Base-by-base conservation (phyloP, 495 filamentous ascomycete species). In the Lasiosphaeris hirsuta region DNA sequence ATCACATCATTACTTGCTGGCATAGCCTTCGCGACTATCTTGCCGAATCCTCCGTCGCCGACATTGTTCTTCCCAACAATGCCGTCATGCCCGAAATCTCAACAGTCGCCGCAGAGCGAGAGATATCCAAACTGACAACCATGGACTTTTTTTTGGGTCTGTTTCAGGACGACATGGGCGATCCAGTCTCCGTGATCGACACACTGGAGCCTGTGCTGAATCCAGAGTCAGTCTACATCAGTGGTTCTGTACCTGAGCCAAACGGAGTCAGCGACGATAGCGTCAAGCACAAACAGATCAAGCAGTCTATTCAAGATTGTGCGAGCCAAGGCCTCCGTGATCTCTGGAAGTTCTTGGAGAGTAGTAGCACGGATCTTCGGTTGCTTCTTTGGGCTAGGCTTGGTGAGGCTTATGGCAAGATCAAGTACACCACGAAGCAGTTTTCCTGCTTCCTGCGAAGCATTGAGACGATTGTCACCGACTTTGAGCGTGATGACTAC, bases 111-210 rank as follows among this genome's bases (percentile, higher is more conserved):
- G 85, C 92, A 10, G 91, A 96, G 45, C 85, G 90, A 34, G 94
- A 99, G 64, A 88, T 96, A 23, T 90, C 89, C 44, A 89, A 91
- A 65, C 76, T 97, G 11, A 96, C 89, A 11, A 97, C 92, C 0
- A 92, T 94, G 84, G 95, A 96, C 64, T 97, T 96, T 72, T 97
- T 99, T 72, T 78, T 88, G 57, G 87, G 84, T 33, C 83, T 99
- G 0, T 96, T 97, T 61, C 77, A 81, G 37, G 77, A 81, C 10
- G 78, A 82, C 40, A 71, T 81, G 35, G 82, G 83, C 37, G 84
- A 96, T 64, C 87, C 94, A 0, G 79, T 90, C 4, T 81, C 84
- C 8, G 80, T 96, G 4, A 96, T 99, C 61, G 91, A 96, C 61
- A 94, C 84, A 38, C 76, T 99, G 35, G 95, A 99, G 62, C 94